Conservation (phyloP, 2,329 filamentous ascomycete species). For the Colletotrichum tabaci region DNA sequence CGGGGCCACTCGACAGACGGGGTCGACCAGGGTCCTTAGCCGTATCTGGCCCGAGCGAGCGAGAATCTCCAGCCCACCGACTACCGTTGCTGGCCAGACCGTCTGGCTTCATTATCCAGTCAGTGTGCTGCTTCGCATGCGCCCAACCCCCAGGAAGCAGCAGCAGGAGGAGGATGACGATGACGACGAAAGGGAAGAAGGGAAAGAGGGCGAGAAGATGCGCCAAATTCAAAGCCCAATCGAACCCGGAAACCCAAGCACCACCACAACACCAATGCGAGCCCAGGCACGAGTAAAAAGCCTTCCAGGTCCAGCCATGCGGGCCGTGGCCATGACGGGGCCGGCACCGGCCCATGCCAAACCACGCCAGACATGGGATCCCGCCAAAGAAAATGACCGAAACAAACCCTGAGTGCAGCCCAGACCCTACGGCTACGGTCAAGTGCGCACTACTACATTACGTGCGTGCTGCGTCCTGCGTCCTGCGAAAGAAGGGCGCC, state of each 20-base stretch:
- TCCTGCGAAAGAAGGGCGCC: too few species aligned
- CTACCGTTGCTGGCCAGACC: conserved; percentile 16
- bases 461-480: too few species aligned
- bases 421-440: conserved; percentile 19
- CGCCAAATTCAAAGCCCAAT: conserved; percentile 17
- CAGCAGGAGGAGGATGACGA: neutral
- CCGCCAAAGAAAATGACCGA: conserved; percentile 32
- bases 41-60: conserved; percentile 16
- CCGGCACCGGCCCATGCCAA: conserved; percentile 26
- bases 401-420: conserved; percentile 38
- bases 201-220: neutral
- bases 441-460: neutral
- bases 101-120: conserved; percentile 20
- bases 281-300: conserved; percentile 17
- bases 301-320: conserved; percentile 36
- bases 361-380: conserved; percentile 39
- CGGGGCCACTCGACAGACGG: conserved; percentile 32
- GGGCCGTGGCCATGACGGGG: conserved; percentile 29
- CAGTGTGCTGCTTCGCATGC: neutral
- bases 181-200: neutral
- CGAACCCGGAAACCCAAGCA: conserved; percentile 22
- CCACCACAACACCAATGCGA: conserved; percentile 13
- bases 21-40: conserved; percentile 35
- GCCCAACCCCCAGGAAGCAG: neutral
- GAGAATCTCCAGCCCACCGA: conserved; percentile 22